A percentile compares a stretch with the other conserved stretches of the same genome.
phyloP scores from a whole-genome alignment of 768 basidiomycete genomes.

The Clathrus columnatus region DNA sequence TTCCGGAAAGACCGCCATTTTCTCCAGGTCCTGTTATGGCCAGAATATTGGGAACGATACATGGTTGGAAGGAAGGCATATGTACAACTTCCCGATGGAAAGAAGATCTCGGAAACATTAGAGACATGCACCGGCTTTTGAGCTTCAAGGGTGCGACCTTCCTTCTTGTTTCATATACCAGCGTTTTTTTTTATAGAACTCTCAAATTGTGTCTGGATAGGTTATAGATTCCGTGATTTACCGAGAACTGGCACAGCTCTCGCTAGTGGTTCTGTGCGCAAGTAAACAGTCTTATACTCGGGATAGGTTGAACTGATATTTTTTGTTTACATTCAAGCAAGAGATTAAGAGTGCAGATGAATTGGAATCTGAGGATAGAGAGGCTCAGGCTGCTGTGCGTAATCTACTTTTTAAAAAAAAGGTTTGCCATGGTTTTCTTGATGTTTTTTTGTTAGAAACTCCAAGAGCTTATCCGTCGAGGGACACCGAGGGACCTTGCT shows the following conservation, averaged over 20 bases:
- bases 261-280: constrained; percentile 9
- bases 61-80: constrained; percentile 91
- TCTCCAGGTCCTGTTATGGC: constrained; percentile 94
- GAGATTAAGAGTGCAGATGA: constrained; percentile 93
- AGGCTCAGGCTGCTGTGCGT: constrained; percentile 75
- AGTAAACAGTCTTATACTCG: not conserved
- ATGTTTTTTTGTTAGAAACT: constrained; percentile 46
- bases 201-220: constrained; percentile 4
- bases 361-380: constrained; percentile 90
- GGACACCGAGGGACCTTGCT: constrained; percentile 89
- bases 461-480: constrained; percentile 95
- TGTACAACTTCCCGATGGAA: constrained; percentile 86
- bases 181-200: no score
- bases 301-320: constrained; percentile 9
- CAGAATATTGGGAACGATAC: constrained; percentile 85
- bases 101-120: constrained; percentile 92
- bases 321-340: constrained; percentile 60
- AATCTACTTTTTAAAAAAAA: not conserved
- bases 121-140: constrained; percentile 94
- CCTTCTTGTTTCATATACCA: not conserved
- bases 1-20: constrained; percentile 94
- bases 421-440: not conserved
- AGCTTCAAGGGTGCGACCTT: constrained; percentile 82
- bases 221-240: constrained; percentile 19
- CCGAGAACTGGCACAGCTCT: constrained; percentile 9